Evolutionary conservation across 441 rosid genomes (phyloP).

Genomic region (Populus hybrid): DNA sequence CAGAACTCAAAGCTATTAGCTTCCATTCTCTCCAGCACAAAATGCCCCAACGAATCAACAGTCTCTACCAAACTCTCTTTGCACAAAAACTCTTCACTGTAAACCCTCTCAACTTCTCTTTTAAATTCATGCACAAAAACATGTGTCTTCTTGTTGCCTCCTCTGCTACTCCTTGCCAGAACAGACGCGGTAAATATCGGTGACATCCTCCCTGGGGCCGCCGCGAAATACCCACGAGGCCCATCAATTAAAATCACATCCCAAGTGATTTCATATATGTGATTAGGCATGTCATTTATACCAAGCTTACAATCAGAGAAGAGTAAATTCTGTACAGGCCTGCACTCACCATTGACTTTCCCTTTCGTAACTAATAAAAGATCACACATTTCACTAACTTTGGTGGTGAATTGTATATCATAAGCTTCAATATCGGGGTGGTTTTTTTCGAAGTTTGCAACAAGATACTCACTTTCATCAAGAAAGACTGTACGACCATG

Average conservation of each 20-base stretch:
- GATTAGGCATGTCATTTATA: conserved; percentile 78
- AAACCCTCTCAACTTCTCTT: conserved; percentile 59
- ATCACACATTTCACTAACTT: conserved; percentile 46
- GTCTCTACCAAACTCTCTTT: conserved; percentile 50
- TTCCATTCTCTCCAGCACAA: conserved; percentile 32
- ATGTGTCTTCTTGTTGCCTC: conserved; percentile 40
- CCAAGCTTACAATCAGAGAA: conserved; percentile 22
- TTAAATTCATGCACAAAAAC: conserved; percentile 65
- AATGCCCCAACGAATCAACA: conserved; percentile 52
- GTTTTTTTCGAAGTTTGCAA: conserved; percentile 55
- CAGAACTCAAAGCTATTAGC: conserved; percentile 39
- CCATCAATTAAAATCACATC: conserved; percentile 80
- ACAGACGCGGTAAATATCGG: conserved; percentile 76
- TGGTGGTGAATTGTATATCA: conserved; percentile 69
- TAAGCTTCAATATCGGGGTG: conserved; percentile 71
- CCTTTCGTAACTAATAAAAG: conserved; percentile 36
- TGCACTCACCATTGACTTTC: conserved; percentile 46
- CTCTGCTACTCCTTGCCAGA: conserved; percentile 55
- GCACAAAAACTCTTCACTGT: conserved; percentile 64
- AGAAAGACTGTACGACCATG: conserved; percentile 65
- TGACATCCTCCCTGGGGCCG: conserved; percentile 77
- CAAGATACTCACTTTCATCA: conserved; percentile 63
- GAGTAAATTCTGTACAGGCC: conserved; percentile 75
- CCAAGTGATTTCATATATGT: conserved; percentile 69
- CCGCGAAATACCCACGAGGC: conserved; percentile 59